Evolutionary conservation across 768 basidiomycete species (phyloP), one percentile per base, ranked within the genome.

Genomic region (Candolleomyces efflorescens): DNA sequence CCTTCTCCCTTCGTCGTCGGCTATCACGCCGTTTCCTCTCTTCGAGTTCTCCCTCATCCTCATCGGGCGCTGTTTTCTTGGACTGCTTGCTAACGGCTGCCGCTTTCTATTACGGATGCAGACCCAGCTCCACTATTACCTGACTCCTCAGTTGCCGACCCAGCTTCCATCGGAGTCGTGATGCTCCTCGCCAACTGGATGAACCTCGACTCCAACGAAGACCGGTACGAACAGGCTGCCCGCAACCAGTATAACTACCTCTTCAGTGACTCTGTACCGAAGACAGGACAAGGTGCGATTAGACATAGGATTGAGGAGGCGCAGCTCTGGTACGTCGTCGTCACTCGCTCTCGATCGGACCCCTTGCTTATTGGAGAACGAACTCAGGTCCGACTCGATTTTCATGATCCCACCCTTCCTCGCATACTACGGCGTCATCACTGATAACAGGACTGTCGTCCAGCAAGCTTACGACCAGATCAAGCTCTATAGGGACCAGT

Each of bases 381-480:
- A n/a, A 17, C 24, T 0, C 50, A 90, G 90, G 89, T 82, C 82
- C 53, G 91, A 92, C 67, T 92, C 78, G 52, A 79, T 90, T 13
- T 92, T 86, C 67, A 92, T 92, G 92, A 87, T 87, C 0, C 92
- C 92, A 1, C 90, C 91, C 0, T 95, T 93, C 68, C 71, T 94
- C 11, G 90, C 92, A 0, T 93, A 92, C 69, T 92, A 91, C 66
- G 94, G 89, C 43, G 82, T 82, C 41, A 60, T 72, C 5, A 82
- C 82, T 0, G 61, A 68, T 18, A 89, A 94, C 67, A 65, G 75
- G 36, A 79, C 82, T 0, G 71, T 92, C 18, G 59, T 93, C 15
- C 65, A 66, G 2, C 82, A 86, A 55, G 84, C 90, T 3, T 87
- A 89, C 71, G 79, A 76, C 11, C 92, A 94, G 65, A 84, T 89